Evolutionary conservation across 2,329 filamentous ascomycete species (phyloP).

Genomic region (Celoporthe dispersa): DNA sequence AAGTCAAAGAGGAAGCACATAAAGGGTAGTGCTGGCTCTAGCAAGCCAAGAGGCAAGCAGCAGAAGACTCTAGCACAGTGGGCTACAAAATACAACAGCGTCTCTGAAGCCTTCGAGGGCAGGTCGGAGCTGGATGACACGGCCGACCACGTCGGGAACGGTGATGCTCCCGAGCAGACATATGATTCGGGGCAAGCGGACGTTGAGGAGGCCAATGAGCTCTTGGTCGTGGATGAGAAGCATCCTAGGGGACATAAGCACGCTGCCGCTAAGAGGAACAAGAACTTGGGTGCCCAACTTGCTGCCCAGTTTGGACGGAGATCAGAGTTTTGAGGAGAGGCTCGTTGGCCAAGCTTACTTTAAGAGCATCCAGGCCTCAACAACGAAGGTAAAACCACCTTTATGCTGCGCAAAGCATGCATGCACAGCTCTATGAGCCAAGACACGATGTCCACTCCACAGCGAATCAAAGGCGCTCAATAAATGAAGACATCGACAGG

Average conservation of each 20-base stretch:
- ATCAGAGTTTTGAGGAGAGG: neutral
- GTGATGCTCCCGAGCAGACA: neutral
- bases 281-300: slow-evolving; percentile 8
- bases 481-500: neutral
- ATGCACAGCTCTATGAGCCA: neutral
- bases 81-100: slow-evolving; percentile 18
- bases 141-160: no score
- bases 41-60: slow-evolving; percentile 8
- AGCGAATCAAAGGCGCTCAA: neutral
- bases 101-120: slow-evolving; percentile 26
- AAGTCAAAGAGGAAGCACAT: neutral
- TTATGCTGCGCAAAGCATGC: no score
- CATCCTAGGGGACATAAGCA: neutral
- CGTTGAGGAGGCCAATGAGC: slow-evolving; percentile 12
- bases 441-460: neutral
- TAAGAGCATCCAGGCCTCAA: neutral
- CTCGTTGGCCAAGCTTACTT: neutral
- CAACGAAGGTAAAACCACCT: neutral
- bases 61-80: slow-evolving; percentile 11
- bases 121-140: slow-evolving; percentile 14
- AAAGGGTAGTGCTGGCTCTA: neutral
- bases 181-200: neutral
- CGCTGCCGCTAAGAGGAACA: slow-evolving; percentile 10
- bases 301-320: slow-evolving; percentile 16
- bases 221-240: slow-evolving; percentile 18